phyloP scores from a whole-genome alignment of 2,329 filamentous ascomycete genomes.

The Herpotrichia juniperi region DNA sequence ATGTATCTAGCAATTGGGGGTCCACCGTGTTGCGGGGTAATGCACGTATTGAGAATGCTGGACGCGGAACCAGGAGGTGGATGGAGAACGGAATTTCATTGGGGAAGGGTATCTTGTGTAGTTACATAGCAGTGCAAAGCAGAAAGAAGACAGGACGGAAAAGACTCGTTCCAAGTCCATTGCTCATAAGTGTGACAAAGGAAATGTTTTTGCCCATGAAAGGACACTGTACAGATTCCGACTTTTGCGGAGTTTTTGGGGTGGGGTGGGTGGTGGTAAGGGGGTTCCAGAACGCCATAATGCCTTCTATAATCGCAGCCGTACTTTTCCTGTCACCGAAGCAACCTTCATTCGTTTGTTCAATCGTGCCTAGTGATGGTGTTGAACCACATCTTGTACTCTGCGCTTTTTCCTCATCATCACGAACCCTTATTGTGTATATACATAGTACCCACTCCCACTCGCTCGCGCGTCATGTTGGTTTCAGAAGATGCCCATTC shows the following conservation, averaged over 20 bases:
- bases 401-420: neutral
- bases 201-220: neutral
- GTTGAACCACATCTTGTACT: conserved; percentile 28
- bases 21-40: no score
- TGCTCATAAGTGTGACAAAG: neutral
- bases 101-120: neutral
- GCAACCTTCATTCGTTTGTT: neutral
- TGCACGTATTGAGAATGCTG: no score
- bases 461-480: neutral
- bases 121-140: neutral
- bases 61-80: no score
- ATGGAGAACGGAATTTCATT: conserved; percentile 1
- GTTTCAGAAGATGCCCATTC: conserved; percentile 64
- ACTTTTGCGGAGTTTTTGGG: conserved; percentile 3
- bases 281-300: neutral
- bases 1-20: no score
- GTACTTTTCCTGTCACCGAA: neutral
- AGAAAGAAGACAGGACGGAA: neutral
- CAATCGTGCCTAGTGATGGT: conserved; percentile 13
- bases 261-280: neutral
- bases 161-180: neutral
- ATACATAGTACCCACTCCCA: conserved; percentile 13
- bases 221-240: conserved; percentile 9
- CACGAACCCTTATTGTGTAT: conserved; percentile 7
- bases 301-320: neutral